Conservation (phyloP, 306 rosid genomes). For the Hylodesmum podocarpum region DNA sequence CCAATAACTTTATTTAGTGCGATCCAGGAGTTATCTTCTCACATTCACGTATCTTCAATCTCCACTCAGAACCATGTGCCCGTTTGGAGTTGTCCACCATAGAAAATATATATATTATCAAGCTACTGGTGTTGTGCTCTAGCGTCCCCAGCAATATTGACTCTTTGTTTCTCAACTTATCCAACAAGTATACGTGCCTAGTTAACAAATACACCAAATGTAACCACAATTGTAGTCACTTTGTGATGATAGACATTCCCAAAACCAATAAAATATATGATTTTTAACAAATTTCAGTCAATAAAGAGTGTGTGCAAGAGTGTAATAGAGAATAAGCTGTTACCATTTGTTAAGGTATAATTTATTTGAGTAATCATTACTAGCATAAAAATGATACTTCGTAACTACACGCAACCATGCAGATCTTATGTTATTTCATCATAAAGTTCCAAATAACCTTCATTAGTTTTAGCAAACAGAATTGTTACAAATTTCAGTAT, state of each 20-base stretch:
- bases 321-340: too few species aligned
- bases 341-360: too few species aligned
- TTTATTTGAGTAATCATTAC: background rate
- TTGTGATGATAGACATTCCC: too few species aligned
- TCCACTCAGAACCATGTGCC: constrained; percentile 31
- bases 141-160: constrained; percentile 17
- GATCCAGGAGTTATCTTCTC: constrained; percentile 32
- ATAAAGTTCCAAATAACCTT: background rate
- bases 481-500: background rate
- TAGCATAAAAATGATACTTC: background rate
- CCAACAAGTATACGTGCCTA: constrained; percentile 13
- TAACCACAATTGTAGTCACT: too few species aligned
- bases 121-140: background rate
- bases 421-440: background rate
- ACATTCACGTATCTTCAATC: constrained; percentile 3
- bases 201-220: too few species aligned
- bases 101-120: constrained; percentile 5
- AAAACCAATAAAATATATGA: too few species aligned
- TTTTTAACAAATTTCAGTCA: too few species aligned
- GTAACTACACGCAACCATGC: background rate
- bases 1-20: constrained; percentile 28
- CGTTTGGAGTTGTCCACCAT: background rate
- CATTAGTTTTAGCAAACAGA: background rate
- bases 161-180: background rate
- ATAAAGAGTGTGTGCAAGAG: too few species aligned